Evolutionary conservation across 2,329 filamentous ascomycete species (phyloP), one percentile per base, ranked within the genome.

Genomic region (Rutstroemia sp.): DNA sequence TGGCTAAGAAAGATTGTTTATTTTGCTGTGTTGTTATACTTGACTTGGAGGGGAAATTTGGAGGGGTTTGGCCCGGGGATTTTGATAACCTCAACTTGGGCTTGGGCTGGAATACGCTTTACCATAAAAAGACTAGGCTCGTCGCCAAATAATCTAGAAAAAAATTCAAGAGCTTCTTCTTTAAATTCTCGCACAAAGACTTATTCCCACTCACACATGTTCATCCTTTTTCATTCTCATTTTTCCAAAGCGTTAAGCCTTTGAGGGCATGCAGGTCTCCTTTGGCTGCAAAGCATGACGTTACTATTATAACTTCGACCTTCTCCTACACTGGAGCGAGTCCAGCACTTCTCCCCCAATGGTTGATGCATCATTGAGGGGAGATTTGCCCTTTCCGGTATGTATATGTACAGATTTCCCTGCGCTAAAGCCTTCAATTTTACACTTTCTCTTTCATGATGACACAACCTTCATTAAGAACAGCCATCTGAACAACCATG

Each of bases 401-500:
- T 34, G 30, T 34, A 34, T 10, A 34, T 34, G 30, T 34, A 34
- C 30, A 34, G 30, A 34, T 34, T 34, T 34, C 12, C 30, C 30
- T 34, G 30, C 9, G 9, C 12, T 34, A 12, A 34, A 34, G 30
- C 30, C 12, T 12, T 34, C 12, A 12, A 12, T 14, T 34, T 34
- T 34, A 12, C 30, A 34, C 30, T 47, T 49, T 19, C 39, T 42
- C 39, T 57, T 65, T 63, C 59, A 73, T 81, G 80, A 84, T 84
- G 80, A 83, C 72, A 73, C 39, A 63, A 68, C 75, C 68, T 60
- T 67, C 61, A 73, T 80, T 81, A 82, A 82, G 80, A 83, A 83
- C 80, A 79, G 80, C 80, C 80, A 82, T 80, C 81, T 78, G 78
- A 84, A 82, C 72, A 65, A 61, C 67, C 68, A 76, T 83, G 80